Evolutionary conservation across 2,329 filamentous ascomycete genomes (phyloP).

Genomic region (Geoglossum cookeanum): DNA sequence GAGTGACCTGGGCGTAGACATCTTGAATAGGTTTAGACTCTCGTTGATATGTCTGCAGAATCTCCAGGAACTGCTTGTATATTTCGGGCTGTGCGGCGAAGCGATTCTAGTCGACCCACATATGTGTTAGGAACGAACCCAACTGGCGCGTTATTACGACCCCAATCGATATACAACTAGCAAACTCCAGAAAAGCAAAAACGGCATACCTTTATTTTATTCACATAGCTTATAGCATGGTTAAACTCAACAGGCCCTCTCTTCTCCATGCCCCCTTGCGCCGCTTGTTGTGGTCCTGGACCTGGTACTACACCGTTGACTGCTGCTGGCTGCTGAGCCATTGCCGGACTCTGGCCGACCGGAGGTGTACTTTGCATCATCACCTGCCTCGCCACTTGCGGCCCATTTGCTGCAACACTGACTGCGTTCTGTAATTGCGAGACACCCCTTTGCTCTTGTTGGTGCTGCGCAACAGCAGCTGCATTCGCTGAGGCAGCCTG

Average conservation of each 20-base stretch:
- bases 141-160: background rate
- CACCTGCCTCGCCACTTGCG: slow-evolving; percentile 22
- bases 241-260: slow-evolving; percentile 95
- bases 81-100: slow-evolving; percentile 95
- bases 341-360: slow-evolving; percentile 23
- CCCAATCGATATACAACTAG: background rate
- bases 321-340: slow-evolving; percentile 34
- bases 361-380: slow-evolving; percentile 29
- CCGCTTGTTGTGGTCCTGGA: slow-evolving; percentile 31
- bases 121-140: background rate
- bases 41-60: slow-evolving; percentile 91
- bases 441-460: slow-evolving; percentile 43
- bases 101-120: slow-evolving; percentile 46
- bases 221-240: slow-evolving; percentile 97
- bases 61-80: slow-evolving; percentile 97
- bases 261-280: slow-evolving; percentile 47
- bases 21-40: slow-evolving; percentile 98
- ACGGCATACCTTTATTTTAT: slow-evolving; percentile 77
- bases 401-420: slow-evolving; percentile 32
- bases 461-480: slow-evolving; percentile 28
- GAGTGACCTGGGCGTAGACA: slow-evolving; percentile 92
- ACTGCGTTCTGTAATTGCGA: slow-evolving; percentile 47
- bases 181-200: background rate
- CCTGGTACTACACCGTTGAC: slow-evolving; percentile 37
- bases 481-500: slow-evolving; percentile 27